A percentile compares a stretch with the other conserved stretches of the same genome.
Conservation (phyloP, 495 filamentous ascomycete genomes). For the Annulohypoxylon bovei region DNA sequence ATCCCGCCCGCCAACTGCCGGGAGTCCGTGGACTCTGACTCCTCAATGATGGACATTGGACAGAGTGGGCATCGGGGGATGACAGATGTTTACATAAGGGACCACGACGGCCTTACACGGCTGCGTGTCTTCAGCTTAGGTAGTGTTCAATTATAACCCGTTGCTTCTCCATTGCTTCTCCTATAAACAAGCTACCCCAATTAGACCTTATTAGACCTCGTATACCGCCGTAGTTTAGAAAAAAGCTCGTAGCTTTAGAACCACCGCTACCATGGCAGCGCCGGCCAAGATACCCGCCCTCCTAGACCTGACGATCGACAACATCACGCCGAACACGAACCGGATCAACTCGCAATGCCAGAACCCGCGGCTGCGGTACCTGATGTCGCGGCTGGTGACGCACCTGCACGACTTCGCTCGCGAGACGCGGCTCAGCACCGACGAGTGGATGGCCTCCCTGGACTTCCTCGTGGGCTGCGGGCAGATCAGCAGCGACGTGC, state of each 20-base stretch:
- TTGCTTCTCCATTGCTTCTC: background rate
- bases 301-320: slow-evolving; percentile 81
- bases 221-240: background rate
- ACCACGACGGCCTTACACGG: slow-evolving; percentile 3
- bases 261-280: slow-evolving; percentile 16
- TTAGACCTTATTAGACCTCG: background rate
- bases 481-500: slow-evolving; percentile 75
- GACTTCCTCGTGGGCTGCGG: slow-evolving; percentile 78
- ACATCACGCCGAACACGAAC: slow-evolving; percentile 82
- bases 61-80: slow-evolving; percentile 3
- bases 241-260: background rate
- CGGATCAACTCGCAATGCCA: slow-evolving; percentile 76
- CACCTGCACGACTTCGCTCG: slow-evolving; percentile 87
- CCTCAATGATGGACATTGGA: background rate
- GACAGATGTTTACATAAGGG: slow-evolving; percentile 42
- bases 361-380: slow-evolving; percentile 73
- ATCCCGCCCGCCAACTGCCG: slow-evolving; percentile 35
- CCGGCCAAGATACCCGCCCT: slow-evolving; percentile 48
- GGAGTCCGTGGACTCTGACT: slow-evolving; percentile 20
- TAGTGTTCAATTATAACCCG: background rate
- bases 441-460: slow-evolving; percentile 82
- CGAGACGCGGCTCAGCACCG: slow-evolving; percentile 79
- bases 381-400: slow-evolving; percentile 77
- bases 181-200: background rate
- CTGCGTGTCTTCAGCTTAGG: background rate